Evolutionary conservation across 805 yeast genomes (phyloP), one percentile per base, ranked within the genome.

Genomic region (Clavispora carvajalis): DNA sequence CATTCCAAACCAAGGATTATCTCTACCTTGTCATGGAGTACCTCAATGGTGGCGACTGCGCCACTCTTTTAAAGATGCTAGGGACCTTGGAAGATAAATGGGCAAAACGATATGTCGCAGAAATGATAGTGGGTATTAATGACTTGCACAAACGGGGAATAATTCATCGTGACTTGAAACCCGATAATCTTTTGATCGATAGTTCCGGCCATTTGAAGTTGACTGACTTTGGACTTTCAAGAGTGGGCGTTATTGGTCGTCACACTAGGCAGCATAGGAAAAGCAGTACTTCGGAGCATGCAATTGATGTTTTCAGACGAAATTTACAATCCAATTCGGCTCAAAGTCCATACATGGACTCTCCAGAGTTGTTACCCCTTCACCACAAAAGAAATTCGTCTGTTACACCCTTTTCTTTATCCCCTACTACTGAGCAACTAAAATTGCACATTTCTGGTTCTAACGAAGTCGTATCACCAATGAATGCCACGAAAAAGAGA

Each of bases 1-100:
- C 95, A 24, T 93, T 93, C 60, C 99, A 93, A 63, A 86, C 87
- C 45, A 77, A 78, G 37, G 95, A 88, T 45, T 89, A 83, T 57
- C 67, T 93, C 13, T 93, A 86, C 55, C 69, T 93, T 50, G 99
- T 93, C 2, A 91, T 95, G 98, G 99, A 93, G 59, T 93, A 88
- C 55, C 67, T 93, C 29, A 87, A 85, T 50, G 99, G 99, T 33
- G 99, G 99, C 24, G 99, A 93, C 59, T 77, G 91, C 54, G 93
- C 97, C 0, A 82, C 96, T 0, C 66, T 95, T 38, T 65, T 93
- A 21, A 85, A 86, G 54, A 77, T 80, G 62, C 72, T 91, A 59
- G 96, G 95, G 0, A 80, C 81, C 2, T 62, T 93, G 18, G 91
- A 96, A 0, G 86, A 84, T 49, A 79, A 79, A 33, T 93, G 98